phyloP scores from a whole-genome alignment of 2,329 filamentous ascomycete genomes.

The Penicillium freii region DNA sequence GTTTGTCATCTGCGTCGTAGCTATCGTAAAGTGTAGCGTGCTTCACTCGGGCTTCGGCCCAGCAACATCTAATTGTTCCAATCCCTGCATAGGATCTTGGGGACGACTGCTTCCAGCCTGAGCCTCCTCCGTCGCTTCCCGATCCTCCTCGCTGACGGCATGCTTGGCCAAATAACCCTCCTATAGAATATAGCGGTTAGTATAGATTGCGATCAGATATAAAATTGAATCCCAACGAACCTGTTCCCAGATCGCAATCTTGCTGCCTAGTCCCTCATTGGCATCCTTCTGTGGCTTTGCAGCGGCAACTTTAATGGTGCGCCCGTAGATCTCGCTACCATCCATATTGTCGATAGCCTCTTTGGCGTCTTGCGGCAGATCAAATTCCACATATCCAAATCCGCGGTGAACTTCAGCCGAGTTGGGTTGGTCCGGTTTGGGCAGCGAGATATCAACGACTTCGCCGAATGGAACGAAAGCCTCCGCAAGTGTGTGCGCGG shows the following conservation, averaged over 20 bases:
- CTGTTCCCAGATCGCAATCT: constrained; percentile 96
- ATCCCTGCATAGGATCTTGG: constrained; percentile 90
- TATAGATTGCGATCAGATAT: background rate
- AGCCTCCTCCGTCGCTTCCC: constrained; percentile 57
- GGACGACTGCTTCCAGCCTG: constrained; percentile 54
- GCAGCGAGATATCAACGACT: constrained; percentile 84
- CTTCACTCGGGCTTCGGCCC: constrained; percentile 75
- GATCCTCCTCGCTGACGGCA: constrained; percentile 78
- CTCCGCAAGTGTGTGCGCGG: constrained; percentile 71
- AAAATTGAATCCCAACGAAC: constrained; percentile 51
- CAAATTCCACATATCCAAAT: constrained; percentile 96
- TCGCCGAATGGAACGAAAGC: constrained; percentile 97
- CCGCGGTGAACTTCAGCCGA: constrained; percentile 78
- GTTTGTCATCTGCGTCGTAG: constrained; percentile 21
- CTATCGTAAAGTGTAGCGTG: constrained; percentile 19
- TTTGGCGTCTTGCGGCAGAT: constrained; percentile 77
- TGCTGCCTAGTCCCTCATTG: constrained; percentile 84
- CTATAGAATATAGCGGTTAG: constrained; percentile 51
- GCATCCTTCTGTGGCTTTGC: constrained; percentile 90
- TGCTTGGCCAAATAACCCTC: constrained; percentile 91
- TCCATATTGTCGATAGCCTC: constrained; percentile 99
- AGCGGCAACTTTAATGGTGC: constrained; percentile 84
- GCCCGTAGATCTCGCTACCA: constrained; percentile 89
- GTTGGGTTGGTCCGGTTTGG: constrained; percentile 80
- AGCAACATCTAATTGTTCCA: constrained; percentile 90